phyloP scores from a whole-genome alignment of 2,329 filamentous ascomycete genomes.

The Colletotrichum sp. region DNA sequence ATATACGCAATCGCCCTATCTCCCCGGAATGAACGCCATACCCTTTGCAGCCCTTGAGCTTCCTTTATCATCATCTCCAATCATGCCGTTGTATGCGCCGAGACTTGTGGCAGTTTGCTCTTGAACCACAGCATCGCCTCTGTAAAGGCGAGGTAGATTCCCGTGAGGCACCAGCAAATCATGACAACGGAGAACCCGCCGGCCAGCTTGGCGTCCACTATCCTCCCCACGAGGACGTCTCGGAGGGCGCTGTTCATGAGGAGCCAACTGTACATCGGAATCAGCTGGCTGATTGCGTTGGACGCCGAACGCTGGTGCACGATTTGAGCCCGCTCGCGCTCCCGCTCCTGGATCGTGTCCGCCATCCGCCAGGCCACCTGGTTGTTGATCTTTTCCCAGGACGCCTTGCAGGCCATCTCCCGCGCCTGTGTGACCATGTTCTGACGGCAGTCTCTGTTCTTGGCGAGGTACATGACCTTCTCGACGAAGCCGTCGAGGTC shows the following conservation, averaged over 20 bases:
- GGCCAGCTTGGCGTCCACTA: conserved; percentile 49
- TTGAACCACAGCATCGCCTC: conserved; percentile 44
- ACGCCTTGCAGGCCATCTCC: conserved; percentile 64
- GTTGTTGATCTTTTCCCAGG: conserved; percentile 76
- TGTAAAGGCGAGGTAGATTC: conserved; percentile 54
- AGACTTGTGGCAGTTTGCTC: conserved; percentile 1
- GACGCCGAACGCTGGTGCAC: conserved; percentile 8
- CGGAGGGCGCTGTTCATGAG: conserved; percentile 45
- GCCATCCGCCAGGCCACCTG: conserved; percentile 69
- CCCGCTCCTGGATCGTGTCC: conserved; percentile 53
- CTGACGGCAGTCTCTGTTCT: conserved; percentile 45
- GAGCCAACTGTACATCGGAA: conserved; percentile 50
- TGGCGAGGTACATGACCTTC: conserved; percentile 54
- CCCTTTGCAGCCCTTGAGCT: not conserved
- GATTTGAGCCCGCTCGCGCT: conserved; percentile 30
- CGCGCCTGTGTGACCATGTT: conserved; percentile 54
- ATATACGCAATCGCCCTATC: not conserved
- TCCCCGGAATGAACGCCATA: not conserved
- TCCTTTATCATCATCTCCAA: not conserved
- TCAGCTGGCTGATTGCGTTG: conserved; percentile 29
- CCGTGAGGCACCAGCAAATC: conserved; percentile 53
- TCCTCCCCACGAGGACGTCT: conserved; percentile 35
- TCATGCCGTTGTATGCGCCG: not conserved
- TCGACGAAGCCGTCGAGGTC: conserved; percentile 64
- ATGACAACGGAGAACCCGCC: conserved; percentile 51